A percentile compares a stretch with the other conserved stretches of the same genome.
Evolutionary conservation across 2,329 filamentous ascomycete species (phyloP).

Genomic region (Tolypocladium pustulatum): DNA sequence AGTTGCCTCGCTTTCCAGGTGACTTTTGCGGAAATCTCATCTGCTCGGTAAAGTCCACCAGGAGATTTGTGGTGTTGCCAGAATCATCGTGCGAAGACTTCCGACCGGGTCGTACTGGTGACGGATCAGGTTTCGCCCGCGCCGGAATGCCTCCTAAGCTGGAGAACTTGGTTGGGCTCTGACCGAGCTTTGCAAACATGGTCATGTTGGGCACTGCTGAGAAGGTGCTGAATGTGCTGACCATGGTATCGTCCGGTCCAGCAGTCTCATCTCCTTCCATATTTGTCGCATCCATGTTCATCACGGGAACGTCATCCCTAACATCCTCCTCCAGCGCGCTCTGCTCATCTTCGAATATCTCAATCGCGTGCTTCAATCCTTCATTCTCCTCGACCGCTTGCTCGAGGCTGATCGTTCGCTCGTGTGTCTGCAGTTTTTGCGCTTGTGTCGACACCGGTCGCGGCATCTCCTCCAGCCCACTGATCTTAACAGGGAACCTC

Average conservation of each 20-base stretch:
- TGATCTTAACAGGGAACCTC: conserved; percentile 51
- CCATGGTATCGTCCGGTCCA: conserved; percentile 58
- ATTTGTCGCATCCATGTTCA: conserved; percentile 14
- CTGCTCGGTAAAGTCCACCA: conserved; percentile 83
- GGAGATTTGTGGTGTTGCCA: conserved; percentile 61
- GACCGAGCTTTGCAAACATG: conserved; percentile 63
- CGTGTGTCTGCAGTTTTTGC: conserved; percentile 8
- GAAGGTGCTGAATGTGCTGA: conserved; percentile 81
- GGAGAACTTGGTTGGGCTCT: conserved; percentile 48
- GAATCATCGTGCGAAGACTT: conserved; percentile 28
- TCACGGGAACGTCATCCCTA: conserved; percentile 10
- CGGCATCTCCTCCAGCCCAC: conserved; percentile 16
- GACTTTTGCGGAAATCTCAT: conserved; percentile 38
- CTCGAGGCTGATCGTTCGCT: conserved; percentile 36
- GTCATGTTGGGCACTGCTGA: conserved; percentile 85
- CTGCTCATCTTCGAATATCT: conserved; percentile 49
- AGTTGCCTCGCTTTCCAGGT: conserved; percentile 27
- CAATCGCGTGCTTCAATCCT: conserved; percentile 47
- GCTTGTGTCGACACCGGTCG: conserved; percentile 1
- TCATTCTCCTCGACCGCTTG: conserved; percentile 44
- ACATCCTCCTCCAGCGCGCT: conserved; percentile 16
- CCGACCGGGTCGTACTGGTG: conserved; percentile 24
- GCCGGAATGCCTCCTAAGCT: conserved; percentile 27
- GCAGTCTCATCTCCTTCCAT: conserved; percentile 27
- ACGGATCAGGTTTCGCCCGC: conserved; percentile 23